Percentiles rank a stretch among this genome's conserved stretches.
Evolutionary conservation across 768 basidiomycete species (phyloP).

Genomic region (Leccinum olivaceopallidum): DNA sequence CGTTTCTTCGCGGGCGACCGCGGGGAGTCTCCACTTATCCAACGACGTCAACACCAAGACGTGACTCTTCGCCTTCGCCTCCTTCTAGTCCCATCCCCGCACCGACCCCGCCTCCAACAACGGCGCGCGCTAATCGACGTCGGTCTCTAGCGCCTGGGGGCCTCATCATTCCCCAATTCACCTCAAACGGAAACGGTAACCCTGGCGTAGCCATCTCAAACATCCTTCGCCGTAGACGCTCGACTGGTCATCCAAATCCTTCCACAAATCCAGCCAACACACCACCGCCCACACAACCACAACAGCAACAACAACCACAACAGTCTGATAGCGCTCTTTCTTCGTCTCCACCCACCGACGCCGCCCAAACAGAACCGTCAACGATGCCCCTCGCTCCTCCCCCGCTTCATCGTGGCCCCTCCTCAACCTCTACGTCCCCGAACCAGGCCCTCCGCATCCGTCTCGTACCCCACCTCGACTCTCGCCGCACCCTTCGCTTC

Average conservation of each 20-base stretch:
- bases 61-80: constrained; percentile 44
- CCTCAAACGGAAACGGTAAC: constrained; percentile 28
- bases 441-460: constrained; percentile 70
- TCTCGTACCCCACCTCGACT: constrained; percentile 94
- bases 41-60: constrained; percentile 12
- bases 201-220: constrained; percentile 43
- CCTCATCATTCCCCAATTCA: constrained; percentile 37
- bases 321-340: constrained; percentile 7
- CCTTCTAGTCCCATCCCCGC: constrained; percentile 41
- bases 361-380: background rate
- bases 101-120: constrained; percentile 15
- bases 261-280: background rate
- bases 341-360: constrained; percentile 19
- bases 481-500: constrained; percentile 84
- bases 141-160: constrained; percentile 41
- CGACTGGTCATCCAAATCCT: constrained; percentile 53
- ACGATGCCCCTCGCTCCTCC: constrained; percentile 23
- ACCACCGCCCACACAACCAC: background rate
- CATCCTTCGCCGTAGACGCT: constrained; percentile 69
- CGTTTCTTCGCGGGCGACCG: constrained; percentile 62
- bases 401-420: constrained; percentile 21
- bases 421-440: constrained; percentile 20
- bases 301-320: background rate
- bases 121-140: constrained; percentile 34
- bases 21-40: constrained; percentile 63